Evolutionary conservation across 441 rosid genomes (phyloP), one percentile per base, ranked within the genome.

Genomic region (Eutrema salsugineum): DNA sequence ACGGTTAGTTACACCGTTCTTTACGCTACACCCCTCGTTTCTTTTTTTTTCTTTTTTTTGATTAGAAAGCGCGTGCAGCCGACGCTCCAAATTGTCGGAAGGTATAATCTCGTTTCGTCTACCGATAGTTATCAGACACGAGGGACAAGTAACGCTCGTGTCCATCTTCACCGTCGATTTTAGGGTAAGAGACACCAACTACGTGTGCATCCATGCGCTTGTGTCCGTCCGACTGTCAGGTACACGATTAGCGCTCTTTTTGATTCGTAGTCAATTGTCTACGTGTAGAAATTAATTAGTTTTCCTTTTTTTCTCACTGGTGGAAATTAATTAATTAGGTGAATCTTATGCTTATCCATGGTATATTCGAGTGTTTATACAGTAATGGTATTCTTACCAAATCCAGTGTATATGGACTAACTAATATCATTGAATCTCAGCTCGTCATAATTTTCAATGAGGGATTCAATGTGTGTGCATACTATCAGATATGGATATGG

Each of bases 91-190:
- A 27, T 14, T 65, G 77, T 56, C 77, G 57, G 53, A 28, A 72
- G 28, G 0, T 38, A 43, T 16, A 60, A 60, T 61, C 68, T 60
- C 9, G 3, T 38, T 17, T 14, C 40, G 5, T 17, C 54, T 6
- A 20, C 73, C 57, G 27, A 9, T 57, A 1, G 6, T 58, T 65
- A 50, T 66, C 77, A 0, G 72, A 73, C 72, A 73, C 72, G 71
- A 9, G 35, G 10, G 33, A 11, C 0, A 38, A 39, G 61, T 66
- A 48, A 73, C 54, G 66, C 53, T 50, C 1, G 2, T 27, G 8
- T 51, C 1, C 12, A 60, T 74, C 33, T 1, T 20, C 2, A 15
- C 58, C 73, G 73, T 75, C 28, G 22, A 27, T 61, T 61, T 28
- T 75, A 68, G 59, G 73, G 63, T 33, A 9, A 65, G n/a, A 57